Conservation (phyloP, 1,284 basidiomycete genomes). For the Pseudozyma flocculosa region DNA sequence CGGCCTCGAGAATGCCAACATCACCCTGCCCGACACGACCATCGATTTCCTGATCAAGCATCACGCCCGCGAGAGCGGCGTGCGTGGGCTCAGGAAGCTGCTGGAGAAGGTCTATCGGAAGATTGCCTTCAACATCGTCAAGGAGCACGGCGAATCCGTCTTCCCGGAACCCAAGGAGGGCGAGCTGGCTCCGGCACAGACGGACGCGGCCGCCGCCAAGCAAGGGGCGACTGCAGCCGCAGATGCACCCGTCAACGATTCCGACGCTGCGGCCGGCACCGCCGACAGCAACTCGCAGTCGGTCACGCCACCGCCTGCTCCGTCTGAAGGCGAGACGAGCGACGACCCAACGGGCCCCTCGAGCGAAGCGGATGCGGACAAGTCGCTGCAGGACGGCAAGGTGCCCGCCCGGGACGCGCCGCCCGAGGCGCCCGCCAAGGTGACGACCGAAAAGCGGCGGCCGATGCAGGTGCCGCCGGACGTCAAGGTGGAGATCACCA, state of each 20-base stretch:
- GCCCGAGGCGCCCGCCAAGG: conserved; percentile 46
- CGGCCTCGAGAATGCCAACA: conserved; percentile 65
- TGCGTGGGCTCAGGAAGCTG: conserved; percentile 54
- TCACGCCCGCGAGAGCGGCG: conserved; percentile 92
- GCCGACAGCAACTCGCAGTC: conserved; percentile 56
- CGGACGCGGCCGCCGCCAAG: conserved; percentile 13
- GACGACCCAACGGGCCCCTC: too few relatives aligned
- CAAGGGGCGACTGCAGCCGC: not conserved
- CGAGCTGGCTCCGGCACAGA: conserved; percentile 38
- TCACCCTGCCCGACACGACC: conserved; percentile 60
- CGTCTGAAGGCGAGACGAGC: not conserved
- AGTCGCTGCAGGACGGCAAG: conserved; percentile 26
- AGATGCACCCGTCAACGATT: conserved; percentile 1
- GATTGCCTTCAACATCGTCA: conserved; percentile 87
- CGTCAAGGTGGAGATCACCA: conserved; percentile 78
- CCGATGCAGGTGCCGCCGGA: conserved; percentile 78
- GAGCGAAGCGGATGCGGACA: conserved; percentile 44
- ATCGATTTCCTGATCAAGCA: conserved; percentile 91
- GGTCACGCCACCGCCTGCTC: conserved; percentile 27
- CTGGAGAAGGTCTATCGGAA: conserved; percentile 90
- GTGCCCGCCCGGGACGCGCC: conserved; percentile 34
- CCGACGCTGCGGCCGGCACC: conserved; percentile 17
- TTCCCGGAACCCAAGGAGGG: conserved; percentile 71
- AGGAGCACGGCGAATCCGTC: conserved; percentile 83
- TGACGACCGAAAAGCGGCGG: conserved; percentile 76